These are phyloP conservation scores for Nakaseomyces glabratus DNA, from an alignment of 1,139 yeast species.

Conservation along the genomic window DNA sequence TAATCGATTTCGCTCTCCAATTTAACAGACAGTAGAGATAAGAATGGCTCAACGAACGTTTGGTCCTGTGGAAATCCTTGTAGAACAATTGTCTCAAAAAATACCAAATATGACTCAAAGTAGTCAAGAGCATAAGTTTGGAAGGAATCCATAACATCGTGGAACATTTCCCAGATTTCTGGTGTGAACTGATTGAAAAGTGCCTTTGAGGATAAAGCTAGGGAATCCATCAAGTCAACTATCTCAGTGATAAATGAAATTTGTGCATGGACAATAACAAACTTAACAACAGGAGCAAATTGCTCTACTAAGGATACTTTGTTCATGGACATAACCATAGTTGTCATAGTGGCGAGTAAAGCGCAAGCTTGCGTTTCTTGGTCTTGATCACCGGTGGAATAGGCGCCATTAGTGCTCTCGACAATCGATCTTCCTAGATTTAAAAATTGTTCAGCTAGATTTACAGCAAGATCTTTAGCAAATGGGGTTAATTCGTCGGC, in stretches of 20 bases:
- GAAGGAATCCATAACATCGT: constrained; percentile 39
- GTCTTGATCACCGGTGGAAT: constrained; percentile 48
- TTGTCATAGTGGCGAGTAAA: constrained; percentile 75
- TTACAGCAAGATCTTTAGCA: constrained; percentile 75
- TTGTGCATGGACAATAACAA: constrained; percentile 55
- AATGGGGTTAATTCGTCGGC: constrained; percentile 86
- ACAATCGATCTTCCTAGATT: constrained; percentile 59
- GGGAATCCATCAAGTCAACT: constrained; percentile 54
- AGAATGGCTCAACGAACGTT: constrained; percentile 33
- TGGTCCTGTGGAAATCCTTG: constrained; percentile 48
- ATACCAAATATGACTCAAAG: constrained; percentile 67
- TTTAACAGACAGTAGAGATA: constrained; percentile 27
- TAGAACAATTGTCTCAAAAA: constrained; percentile 66
- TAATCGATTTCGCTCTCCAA: constrained; percentile 33
- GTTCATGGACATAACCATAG: constrained; percentile 75
- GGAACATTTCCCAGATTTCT: constrained; percentile 32
- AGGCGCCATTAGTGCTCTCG: constrained; percentile 38
- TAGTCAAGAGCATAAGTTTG: constrained; percentile 51
- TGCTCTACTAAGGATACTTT: constrained; percentile 66
- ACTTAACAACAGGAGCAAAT: constrained; percentile 62
- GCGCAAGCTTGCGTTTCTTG: constrained; percentile 89
- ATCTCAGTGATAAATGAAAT: constrained; percentile 73
- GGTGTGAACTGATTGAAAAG: constrained; percentile 29
- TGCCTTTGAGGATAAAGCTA: constrained; percentile 28
- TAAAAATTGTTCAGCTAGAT: constrained; percentile 70